A percentile compares a stretch with the other conserved stretches of the same genome.
These are phyloP conservation scores for Gorgonomyces haynaldii DNA, from an alignment of 192 early-diverging fungal species.

Conservation along the genomic window DNA sequence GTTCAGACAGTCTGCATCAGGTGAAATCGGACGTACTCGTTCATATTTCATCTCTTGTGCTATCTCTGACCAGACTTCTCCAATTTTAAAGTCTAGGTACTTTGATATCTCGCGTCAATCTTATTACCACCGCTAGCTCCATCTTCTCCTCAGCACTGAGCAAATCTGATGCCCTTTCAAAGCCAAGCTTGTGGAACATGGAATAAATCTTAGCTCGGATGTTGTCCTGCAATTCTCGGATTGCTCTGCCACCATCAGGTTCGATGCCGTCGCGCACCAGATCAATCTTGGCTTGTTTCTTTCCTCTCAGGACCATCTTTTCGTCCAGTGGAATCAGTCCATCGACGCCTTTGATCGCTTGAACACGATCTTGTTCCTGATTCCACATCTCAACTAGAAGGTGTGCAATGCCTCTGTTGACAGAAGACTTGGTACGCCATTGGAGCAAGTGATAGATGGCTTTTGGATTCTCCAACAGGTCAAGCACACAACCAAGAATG, in stretches of 20 bases:
- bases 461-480: conserved; percentile 35
- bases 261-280: background rate
- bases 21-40: conserved; percentile 33
- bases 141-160: conserved; percentile 16
- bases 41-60: conserved; percentile 29
- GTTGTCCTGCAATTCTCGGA: conserved; percentile 8
- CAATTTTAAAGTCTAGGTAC: conserved; percentile 44
- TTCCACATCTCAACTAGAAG: conserved; percentile 29
- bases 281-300: background rate
- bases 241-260: background rate
- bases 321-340: background rate
- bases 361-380: conserved; percentile 21
- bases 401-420: conserved; percentile 15
- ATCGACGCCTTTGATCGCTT: conserved; percentile 4
- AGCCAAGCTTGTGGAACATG: conserved; percentile 33
- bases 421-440: conserved; percentile 14
- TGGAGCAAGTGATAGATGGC: conserved; percentile 17
- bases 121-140: conserved; percentile 20
- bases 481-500: conserved; percentile 25
- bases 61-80: conserved; percentile 42
- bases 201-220: conserved; percentile 33
- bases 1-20: conserved; percentile 29
- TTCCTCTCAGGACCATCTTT: background rate
- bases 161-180: conserved; percentile 10
- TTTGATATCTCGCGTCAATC: conserved; percentile 22